These are phyloP conservation scores for Quercus glauca DNA, from an alignment of 306 rosid genomes.

Conservation along the genomic window DNA sequence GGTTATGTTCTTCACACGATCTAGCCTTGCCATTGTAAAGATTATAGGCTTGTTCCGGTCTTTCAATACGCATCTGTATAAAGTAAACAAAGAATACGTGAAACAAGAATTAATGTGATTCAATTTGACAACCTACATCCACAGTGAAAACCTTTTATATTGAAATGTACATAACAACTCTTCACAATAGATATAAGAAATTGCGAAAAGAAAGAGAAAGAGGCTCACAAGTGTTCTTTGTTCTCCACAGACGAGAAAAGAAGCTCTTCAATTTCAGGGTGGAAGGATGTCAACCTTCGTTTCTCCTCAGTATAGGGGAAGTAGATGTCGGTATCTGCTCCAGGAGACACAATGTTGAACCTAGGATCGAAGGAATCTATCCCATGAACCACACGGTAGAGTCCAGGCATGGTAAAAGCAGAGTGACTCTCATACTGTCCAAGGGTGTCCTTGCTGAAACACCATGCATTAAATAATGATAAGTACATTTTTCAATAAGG, in stretches of 20 bases:
- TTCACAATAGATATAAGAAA: neutral
- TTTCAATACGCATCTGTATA: slow-evolving; percentile 72
- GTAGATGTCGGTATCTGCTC: slow-evolving; percentile 86
- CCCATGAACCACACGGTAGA: slow-evolving; percentile 97
- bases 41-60: slow-evolving; percentile 91
- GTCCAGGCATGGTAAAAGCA: slow-evolving; percentile 97
- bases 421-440: slow-evolving; percentile 99
- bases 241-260: slow-evolving; percentile 82
- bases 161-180: too few relatives aligned
- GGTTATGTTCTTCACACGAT: slow-evolving; percentile 96
- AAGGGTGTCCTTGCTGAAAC: slow-evolving; percentile 83
- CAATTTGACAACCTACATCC: too few relatives aligned
- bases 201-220: neutral
- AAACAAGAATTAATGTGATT: neutral
- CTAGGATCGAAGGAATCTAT: slow-evolving; percentile 94
- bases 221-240: slow-evolving; percentile 79
- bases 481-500: too few relatives aligned
- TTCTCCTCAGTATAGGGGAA: slow-evolving; percentile 73
- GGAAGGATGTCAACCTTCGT: slow-evolving; percentile 68
- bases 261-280: slow-evolving; percentile 90
- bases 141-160: too few relatives aligned
- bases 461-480: neutral
- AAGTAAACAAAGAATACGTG: neutral
- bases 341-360: slow-evolving; percentile 99
- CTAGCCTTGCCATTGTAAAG: slow-evolving; percentile 99